These are phyloP conservation scores for Talaromyces pinophilus DNA, from an alignment of 2,329 filamentous ascomycete genomes.

Conservation along the genomic window DNA sequence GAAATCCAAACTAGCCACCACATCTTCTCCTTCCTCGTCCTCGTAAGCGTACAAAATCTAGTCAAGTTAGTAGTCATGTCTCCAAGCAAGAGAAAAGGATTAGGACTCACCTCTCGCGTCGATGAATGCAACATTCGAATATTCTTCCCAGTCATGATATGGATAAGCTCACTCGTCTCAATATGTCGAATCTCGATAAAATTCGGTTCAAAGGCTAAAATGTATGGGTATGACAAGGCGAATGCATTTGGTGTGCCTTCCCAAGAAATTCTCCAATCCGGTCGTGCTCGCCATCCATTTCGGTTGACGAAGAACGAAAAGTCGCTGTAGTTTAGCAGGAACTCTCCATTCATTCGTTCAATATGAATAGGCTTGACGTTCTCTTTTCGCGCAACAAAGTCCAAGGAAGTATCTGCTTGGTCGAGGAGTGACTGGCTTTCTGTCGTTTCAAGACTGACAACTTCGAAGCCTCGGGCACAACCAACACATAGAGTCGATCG, in stretches of 20 bases:
- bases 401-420: constrained; percentile 94
- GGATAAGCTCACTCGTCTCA: constrained; percentile 84
- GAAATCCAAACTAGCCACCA: constrained; percentile 94
- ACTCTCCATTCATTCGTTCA: constrained; percentile 93
- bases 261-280: constrained; percentile 98
- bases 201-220: constrained; percentile 93
- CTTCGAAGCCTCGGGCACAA: constrained; percentile 92
- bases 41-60: constrained; percentile 98
- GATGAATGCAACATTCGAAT: constrained; percentile 97
- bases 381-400: constrained; percentile 93
- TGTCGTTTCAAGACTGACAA: constrained; percentile 94
- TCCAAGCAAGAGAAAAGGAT: constrained; percentile 24
- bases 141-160: constrained; percentile 94
- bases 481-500: constrained; percentile 96
- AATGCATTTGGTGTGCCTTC: constrained; percentile 91
- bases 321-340: constrained; percentile 95
- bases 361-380: constrained; percentile 95
- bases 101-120: constrained; percentile 78
- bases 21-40: constrained; percentile 89
- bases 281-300: constrained; percentile 93
- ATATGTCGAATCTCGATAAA: constrained; percentile 97
- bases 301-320: constrained; percentile 99
- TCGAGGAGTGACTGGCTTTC: constrained; percentile 96
- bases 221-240: constrained; percentile 94
- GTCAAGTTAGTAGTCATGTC: neutral